phyloP scores from a whole-genome alignment of 495 filamentous ascomycete genomes.

The Penicillium steckii region DNA sequence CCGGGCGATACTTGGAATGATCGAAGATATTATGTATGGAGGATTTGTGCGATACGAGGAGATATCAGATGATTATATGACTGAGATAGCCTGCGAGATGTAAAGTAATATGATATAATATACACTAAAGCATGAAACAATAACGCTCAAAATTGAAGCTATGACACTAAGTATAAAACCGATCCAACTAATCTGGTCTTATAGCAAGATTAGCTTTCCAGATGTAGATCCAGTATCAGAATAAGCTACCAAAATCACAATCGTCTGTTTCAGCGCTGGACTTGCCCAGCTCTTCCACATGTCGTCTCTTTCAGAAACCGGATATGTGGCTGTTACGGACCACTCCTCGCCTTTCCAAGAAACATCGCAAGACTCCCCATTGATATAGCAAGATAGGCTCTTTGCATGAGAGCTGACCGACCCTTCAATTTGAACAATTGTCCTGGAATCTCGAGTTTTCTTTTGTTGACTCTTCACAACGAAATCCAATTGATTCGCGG shows the following conservation, averaged over 20 bases:
- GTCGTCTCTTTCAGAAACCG: conserved; percentile 24
- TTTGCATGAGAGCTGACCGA: conserved; percentile 8
- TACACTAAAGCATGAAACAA: too few relatives aligned
- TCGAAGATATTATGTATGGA: conserved; percentile 32
- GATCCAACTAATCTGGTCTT: not conserved
- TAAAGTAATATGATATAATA: conserved; percentile 1
- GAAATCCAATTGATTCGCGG: conserved; percentile 6
- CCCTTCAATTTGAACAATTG: conserved; percentile 21
- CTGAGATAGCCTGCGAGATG: not conserved
- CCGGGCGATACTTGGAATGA: conserved; percentile 30
- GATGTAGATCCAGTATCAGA: conserved; percentile 10
- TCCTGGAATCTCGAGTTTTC: conserved; percentile 15
- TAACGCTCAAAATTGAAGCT: too few relatives aligned
- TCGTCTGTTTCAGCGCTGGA: conserved; percentile 30
- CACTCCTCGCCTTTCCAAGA: conserved; percentile 13
- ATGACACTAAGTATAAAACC: too few relatives aligned
- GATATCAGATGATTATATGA: conserved; percentile 8
- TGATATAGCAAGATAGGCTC: conserved; percentile 22
- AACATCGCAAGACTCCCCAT: conserved; percentile 25
- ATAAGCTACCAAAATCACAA: conserved; percentile 22
- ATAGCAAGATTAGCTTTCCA: conserved; percentile 30
- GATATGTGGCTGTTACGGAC: conserved; percentile 21
- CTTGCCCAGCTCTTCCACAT: conserved; percentile 32
- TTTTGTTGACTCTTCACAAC: conserved; percentile 22
- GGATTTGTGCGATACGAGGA: conserved; percentile 8